Conservation (phyloP, 2,329 filamentous ascomycete genomes). For the Claviceps arundinis region DNA sequence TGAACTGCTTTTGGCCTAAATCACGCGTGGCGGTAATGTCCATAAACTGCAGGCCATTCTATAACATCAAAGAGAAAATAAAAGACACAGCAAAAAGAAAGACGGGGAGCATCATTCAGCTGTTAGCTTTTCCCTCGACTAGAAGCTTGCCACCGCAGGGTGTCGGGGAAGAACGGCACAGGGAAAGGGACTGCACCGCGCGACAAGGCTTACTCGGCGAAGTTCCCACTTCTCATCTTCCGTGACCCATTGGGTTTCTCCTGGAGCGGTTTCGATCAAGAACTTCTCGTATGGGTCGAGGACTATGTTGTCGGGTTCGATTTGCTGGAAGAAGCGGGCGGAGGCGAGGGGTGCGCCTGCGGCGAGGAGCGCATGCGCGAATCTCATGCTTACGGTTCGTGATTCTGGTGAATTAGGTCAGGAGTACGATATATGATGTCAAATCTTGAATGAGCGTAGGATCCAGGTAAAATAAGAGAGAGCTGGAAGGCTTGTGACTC, state of each 20-base stretch:
- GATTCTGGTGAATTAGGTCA: neutral
- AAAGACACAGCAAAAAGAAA: neutral
- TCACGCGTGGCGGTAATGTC: conserved; percentile 72
- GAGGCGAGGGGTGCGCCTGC: conserved; percentile 37
- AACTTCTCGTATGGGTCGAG: conserved; percentile 35
- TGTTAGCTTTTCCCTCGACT: neutral
- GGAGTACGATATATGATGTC: no score
- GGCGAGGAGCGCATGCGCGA: conserved; percentile 37
- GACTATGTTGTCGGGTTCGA: conserved; percentile 37
- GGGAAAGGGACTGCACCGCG: neutral
- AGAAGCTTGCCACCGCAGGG: neutral
- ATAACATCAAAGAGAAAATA: neutral
- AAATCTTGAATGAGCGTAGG: no score
- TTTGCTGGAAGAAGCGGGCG: conserved; percentile 42
- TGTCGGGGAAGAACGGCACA: no score
- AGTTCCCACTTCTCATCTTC: conserved; percentile 94
- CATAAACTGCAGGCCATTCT: conserved; percentile 84
- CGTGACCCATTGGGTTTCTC: conserved; percentile 73
- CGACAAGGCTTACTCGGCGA: conserved; percentile 45
- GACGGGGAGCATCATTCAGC: neutral
- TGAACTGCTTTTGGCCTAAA: conserved; percentile 31
- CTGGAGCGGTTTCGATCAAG: conserved; percentile 74
- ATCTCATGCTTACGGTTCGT: conserved; percentile 30
- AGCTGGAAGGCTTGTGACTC: no score
- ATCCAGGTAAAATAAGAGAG: no score